phyloP scores from a whole-genome alignment of 441 rosid genomes.

The Raphanus hybrid region DNA sequence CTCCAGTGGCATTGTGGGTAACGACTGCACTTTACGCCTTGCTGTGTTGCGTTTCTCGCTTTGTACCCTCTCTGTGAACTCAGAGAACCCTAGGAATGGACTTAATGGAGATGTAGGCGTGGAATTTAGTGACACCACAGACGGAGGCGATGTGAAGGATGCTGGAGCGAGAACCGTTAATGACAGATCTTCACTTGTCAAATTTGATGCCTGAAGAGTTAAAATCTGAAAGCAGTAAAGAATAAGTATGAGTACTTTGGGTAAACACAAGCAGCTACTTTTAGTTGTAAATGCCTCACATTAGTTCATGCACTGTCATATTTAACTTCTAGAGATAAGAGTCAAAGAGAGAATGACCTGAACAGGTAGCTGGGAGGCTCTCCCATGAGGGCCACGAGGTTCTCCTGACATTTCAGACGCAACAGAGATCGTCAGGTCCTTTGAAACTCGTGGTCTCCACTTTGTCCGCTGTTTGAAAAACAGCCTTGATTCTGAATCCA shows the following conservation, averaged over 20 bases:
- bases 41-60: conserved; percentile 46
- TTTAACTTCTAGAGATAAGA: conserved; percentile 2
- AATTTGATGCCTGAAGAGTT: conserved; percentile 94
- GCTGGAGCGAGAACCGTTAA: conserved; percentile 96
- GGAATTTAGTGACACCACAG: conserved; percentile 84
- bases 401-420: conserved; percentile 79
- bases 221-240: conserved; percentile 67
- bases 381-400: conserved; percentile 62
- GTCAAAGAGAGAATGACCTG: conserved; percentile 59
- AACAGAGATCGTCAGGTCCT: conserved; percentile 93
- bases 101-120: conserved; percentile 71
- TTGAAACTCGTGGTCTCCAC: conserved; percentile 84
- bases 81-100: conserved; percentile 66
- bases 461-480: conserved; percentile 88
- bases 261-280: conserved; percentile 22
- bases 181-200: conserved; percentile 88
- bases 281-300: not conserved
- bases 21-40: conserved; percentile 33
- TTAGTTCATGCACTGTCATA: conserved; percentile 9
- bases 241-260: conserved; percentile 14
- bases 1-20: conserved; percentile 46
- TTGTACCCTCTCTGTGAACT: conserved; percentile 57
- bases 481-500: conserved; percentile 76
- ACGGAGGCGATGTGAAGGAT: conserved; percentile 87
- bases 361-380: conserved; percentile 84